Percentiles rank a stretch among this genome's conserved stretches.
Conservation (phyloP, 176 grass and related monocot species). For the Raddia distichophylla region DNA sequence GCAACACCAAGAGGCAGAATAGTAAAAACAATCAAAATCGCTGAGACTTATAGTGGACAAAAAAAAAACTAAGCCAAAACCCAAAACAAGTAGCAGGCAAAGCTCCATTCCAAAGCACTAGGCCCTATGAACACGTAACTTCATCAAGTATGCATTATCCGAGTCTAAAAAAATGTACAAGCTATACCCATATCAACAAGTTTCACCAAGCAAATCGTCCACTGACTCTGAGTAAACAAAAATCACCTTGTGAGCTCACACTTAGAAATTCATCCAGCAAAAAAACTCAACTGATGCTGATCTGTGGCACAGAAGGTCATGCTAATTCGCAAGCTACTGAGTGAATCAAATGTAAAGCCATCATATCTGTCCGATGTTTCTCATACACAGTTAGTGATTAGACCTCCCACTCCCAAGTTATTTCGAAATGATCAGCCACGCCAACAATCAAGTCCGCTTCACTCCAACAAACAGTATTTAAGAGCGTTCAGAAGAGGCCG, state of each 20-base stretch:
- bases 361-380: background rate
- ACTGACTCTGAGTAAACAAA: background rate
- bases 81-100: background rate
- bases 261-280: background rate
- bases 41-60: background rate
- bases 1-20: conserved; percentile 24
- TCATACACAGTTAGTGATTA: background rate
- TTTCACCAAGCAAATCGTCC: background rate
- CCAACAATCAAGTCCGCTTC: background rate
- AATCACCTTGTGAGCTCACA: background rate
- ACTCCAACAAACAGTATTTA: background rate
- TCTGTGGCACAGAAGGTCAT: background rate
- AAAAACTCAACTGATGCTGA: background rate
- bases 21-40: background rate
- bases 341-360: background rate
- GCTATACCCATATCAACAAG: background rate
- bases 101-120: background rate
- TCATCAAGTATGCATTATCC: background rate
- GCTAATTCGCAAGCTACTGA: background rate
- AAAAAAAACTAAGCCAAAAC: background rate
- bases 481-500: background rate
- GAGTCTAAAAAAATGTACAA: background rate
- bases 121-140: background rate
- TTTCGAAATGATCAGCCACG: background rate
- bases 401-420: background rate